These are phyloP conservation scores for Phytophthora pini DNA, from an alignment of 352 stramenopile genomes.

Conservation along the genomic window DNA sequence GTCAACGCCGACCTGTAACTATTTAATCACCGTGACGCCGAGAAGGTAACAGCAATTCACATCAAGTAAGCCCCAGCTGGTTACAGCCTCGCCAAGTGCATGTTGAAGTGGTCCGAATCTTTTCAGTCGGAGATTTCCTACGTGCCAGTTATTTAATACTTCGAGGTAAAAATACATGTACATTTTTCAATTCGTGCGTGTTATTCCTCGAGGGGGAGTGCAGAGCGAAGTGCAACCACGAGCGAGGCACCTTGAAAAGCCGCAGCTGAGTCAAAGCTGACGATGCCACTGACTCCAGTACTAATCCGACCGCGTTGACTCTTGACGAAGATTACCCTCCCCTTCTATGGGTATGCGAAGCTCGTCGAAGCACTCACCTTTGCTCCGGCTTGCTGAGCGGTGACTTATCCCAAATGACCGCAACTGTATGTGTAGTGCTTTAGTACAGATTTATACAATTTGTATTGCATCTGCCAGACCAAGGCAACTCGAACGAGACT, in stretches of 20 bases:
- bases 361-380: constrained; percentile 2
- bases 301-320: constrained; percentile 18
- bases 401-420: constrained; percentile 9
- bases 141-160: too few species aligned
- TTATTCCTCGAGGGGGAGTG: constrained; percentile 9
- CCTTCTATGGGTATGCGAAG: constrained; percentile 37
- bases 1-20: neutral
- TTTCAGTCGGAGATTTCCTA: neutral
- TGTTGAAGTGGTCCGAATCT: constrained; percentile 32
- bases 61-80: constrained; percentile 19
- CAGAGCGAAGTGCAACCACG: constrained; percentile 1
- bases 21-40: too few species aligned
- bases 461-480: too few species aligned
- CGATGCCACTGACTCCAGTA: neutral
- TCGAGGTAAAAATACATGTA: neutral
- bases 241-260: constrained; percentile 4
- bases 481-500: neutral
- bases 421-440: too few species aligned
- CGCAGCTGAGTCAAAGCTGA: constrained; percentile 18
- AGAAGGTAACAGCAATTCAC: constrained; percentile 6
- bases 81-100: constrained; percentile 7
- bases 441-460: too few species aligned
- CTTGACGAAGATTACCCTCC: constrained; percentile 13
- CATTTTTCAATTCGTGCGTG: constrained; percentile 17
- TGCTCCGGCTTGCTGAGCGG: constrained; percentile 21